Percentiles rank a stretch among this genome's conserved stretches.
Evolutionary conservation across 768 basidiomycete species (phyloP).

Genomic region (Polyporus arcularius): DNA sequence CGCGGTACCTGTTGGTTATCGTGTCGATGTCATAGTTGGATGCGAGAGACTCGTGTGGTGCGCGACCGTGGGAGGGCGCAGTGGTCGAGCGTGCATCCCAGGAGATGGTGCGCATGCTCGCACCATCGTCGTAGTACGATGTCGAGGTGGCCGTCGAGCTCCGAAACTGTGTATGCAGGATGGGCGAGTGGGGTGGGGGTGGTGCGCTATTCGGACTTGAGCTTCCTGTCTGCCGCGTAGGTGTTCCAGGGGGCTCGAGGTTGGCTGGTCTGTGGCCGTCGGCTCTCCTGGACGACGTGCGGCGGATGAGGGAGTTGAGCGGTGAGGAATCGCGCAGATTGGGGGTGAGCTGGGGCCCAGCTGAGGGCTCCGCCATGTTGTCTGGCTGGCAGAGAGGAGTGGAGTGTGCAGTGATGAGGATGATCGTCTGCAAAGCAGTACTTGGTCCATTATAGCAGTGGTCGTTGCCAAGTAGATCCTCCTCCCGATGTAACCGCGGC

Average conservation of each 20-base stretch:
- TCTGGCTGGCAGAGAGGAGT: background rate
- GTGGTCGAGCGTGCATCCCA: conserved; percentile 12
- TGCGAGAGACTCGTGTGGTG: conserved; percentile 18
- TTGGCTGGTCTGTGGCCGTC: conserved; percentile 19
- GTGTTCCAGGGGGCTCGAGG: conserved; percentile 16
- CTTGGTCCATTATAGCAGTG: background rate
- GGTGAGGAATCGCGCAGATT: conserved; percentile 50
- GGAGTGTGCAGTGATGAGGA: background rate
- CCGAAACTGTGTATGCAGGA: conserved; percentile 52
- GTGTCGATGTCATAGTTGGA: conserved; percentile 25
- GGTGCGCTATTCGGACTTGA: conserved; percentile 3
- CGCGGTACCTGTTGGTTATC: conserved; percentile 23
- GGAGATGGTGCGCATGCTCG: conserved; percentile 17
- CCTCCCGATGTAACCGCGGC: background rate
- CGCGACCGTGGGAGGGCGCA: conserved; percentile 1
- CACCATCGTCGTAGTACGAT: conserved; percentile 29
- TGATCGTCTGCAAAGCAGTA: background rate
- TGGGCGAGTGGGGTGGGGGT: conserved; percentile 42
- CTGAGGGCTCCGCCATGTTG: conserved; percentile 14
- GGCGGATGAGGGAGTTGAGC: conserved; percentile 56
- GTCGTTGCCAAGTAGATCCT: background rate
- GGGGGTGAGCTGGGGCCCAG: conserved; percentile 9
- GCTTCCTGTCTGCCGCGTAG: conserved; percentile 2
- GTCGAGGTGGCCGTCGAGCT: conserved; percentile 39
- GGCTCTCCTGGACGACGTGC: conserved; percentile 49